These are phyloP conservation scores for Globisporangium sylvaticum DNA, from an alignment of 352 stramenopile species.

Conservation along the genomic window DNA sequence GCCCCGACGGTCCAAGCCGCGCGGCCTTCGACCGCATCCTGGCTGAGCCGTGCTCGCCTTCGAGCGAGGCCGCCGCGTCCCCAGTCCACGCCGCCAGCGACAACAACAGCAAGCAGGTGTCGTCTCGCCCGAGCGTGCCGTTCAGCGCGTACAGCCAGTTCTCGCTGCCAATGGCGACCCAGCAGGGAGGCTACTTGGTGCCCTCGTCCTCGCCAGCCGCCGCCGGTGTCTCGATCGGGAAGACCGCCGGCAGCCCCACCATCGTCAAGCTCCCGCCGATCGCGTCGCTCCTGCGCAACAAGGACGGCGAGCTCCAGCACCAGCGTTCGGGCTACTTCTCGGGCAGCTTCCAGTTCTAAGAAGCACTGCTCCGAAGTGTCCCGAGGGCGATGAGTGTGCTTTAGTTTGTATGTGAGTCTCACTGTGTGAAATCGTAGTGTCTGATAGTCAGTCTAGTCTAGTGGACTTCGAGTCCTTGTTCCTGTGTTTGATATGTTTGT, in stretches of 20 bases:
- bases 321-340: constrained; percentile 18
- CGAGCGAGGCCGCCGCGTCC: constrained; percentile 36
- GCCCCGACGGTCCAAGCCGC: constrained; percentile 46
- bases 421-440: neutral
- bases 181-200: constrained; percentile 1
- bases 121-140: constrained; percentile 7
- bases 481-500: constrained; percentile 13
- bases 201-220: neutral
- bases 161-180: constrained; percentile 5
- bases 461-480: neutral
- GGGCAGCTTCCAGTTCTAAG: constrained; percentile 21
- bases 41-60: constrained; percentile 55
- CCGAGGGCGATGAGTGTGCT: neutral
- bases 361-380: neutral
- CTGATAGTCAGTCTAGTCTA: constrained; percentile 3
- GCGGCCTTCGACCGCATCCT: constrained; percentile 62
- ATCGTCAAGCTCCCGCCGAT: constrained; percentile 51
- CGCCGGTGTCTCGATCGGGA: constrained; percentile 12
- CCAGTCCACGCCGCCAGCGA: constrained; percentile 8
- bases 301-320: constrained; percentile 18
- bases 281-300: constrained; percentile 46
- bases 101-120: constrained; percentile 5
- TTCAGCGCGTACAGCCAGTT: constrained; percentile 14
- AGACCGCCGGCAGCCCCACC: constrained; percentile 24
- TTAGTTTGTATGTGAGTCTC: neutral